These are phyloP conservation scores for Fraxinus latifolia DNA, from an alignment of 305 asterid species.

Conservation along the genomic window DNA sequence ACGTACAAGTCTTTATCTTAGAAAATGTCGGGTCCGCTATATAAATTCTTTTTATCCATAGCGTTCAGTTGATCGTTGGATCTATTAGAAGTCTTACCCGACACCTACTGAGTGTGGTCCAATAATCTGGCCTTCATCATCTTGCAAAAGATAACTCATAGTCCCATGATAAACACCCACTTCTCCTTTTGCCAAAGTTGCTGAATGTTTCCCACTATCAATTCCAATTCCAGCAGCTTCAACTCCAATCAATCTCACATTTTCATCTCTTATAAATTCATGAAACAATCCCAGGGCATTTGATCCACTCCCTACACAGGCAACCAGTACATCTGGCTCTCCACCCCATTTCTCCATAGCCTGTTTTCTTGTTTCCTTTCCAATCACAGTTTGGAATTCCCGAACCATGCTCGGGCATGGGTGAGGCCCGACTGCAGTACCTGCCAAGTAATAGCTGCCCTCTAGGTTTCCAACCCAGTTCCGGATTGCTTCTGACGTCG, in stretches of 20 bases:
- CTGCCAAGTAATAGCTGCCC: conserved; percentile 46
- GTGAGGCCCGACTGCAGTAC: conserved; percentile 77
- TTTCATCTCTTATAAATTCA: conserved; percentile 57
- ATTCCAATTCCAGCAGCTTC: conserved; percentile 64
- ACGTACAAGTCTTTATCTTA: not conserved
- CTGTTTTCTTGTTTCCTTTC: conserved; percentile 70
- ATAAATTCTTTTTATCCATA: not conserved
- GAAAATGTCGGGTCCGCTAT: not conserved
- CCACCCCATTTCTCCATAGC: conserved; percentile 73
- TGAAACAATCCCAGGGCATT: conserved; percentile 76
- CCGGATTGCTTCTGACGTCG: conserved; percentile 62
- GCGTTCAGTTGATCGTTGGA: not conserved
- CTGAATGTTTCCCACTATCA: conserved; percentile 55
- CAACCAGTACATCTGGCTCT: conserved; percentile 75
- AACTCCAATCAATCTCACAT: conserved; percentile 64
- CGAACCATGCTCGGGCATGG: conserved; percentile 72
- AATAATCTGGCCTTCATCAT: conserved; percentile 59
- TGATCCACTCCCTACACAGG: conserved; percentile 76
- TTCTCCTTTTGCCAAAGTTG: conserved; percentile 56
- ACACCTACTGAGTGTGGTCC: conserved; percentile 56
- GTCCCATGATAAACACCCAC: conserved; percentile 74
- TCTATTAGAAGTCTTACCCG: conserved; percentile 30
- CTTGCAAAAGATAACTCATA: conserved; percentile 63
- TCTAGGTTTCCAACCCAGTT: conserved; percentile 59
- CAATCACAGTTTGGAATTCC: conserved; percentile 68